Evolutionary conservation across 1,284 basidiomycete genomes (phyloP).

Genomic region (Sporisorium sorghi): DNA sequence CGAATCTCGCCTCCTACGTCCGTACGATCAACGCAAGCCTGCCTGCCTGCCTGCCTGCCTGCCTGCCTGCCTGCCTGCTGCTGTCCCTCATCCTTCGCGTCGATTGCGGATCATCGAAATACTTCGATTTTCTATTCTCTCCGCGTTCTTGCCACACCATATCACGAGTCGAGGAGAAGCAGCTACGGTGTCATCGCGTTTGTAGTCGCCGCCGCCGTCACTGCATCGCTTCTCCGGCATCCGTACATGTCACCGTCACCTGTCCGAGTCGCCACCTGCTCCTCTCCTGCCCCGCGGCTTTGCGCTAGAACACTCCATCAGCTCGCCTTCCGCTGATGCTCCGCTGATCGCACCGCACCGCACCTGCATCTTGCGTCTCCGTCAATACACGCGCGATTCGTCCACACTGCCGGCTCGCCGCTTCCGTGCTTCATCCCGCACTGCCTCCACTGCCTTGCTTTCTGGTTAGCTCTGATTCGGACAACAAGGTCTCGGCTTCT

Average conservation of each 20-base stretch:
- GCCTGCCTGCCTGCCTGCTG: no score
- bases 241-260: background rate
- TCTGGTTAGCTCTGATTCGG: conserved; percentile 3
- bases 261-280: background rate
- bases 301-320: background rate
- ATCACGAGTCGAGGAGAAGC: background rate
- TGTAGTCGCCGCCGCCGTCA: no score
- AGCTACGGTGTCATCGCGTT: background rate
- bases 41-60: no score
- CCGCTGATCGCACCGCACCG: conserved; percentile 1
- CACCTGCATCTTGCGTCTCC: background rate
- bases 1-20: background rate
- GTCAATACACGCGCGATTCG: background rate
- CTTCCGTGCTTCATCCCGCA: background rate
- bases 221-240: conserved; percentile 1
- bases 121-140: background rate
- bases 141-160: background rate
- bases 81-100: background rate
- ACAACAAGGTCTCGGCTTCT: conserved; percentile 18
- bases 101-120: conserved; percentile 2
- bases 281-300: background rate
- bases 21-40: no score
- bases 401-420: background rate
- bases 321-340: conserved; percentile 8
- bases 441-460: conserved; percentile 9